Conservation (phyloP, 2,329 filamentous ascomycete species). For the Penicillium sp. region DNA sequence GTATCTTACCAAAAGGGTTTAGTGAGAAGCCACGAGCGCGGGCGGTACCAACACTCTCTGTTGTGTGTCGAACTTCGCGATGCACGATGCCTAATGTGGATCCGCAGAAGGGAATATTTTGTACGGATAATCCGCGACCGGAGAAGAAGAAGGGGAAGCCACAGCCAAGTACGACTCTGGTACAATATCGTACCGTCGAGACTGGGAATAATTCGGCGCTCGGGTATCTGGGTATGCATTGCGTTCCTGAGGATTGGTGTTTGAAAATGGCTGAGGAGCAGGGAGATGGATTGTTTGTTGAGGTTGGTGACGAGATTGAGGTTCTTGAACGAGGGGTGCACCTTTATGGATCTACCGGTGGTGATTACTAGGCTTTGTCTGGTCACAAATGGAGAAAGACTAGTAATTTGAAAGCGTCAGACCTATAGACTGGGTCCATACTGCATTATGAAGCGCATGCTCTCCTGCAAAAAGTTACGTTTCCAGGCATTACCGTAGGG, state of each 20-base stretch:
- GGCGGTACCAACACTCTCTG: conserved; percentile 18
- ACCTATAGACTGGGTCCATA: no score
- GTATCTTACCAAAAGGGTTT: conserved; percentile 12
- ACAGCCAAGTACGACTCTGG: conserved; percentile 26
- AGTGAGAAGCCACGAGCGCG: conserved; percentile 6
- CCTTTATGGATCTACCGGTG: conserved; percentile 25
- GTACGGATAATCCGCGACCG: conserved; percentile 19
- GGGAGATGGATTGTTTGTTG: conserved; percentile 16
- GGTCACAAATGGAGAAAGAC: background rate
- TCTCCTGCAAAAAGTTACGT: no score
- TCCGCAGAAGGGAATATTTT: conserved; percentile 20
- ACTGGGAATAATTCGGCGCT: conserved; percentile 22
- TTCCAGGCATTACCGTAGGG: no score
- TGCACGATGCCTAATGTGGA: conserved; percentile 30
- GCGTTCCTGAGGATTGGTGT: conserved; percentile 24
- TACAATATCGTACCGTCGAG: conserved; percentile 23
- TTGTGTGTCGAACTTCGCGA: conserved; percentile 28
- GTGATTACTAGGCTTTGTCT: conserved; percentile 19
- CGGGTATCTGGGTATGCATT: conserved; percentile 30
- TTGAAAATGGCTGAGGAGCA: conserved; percentile 18
- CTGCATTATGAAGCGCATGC: background rate
- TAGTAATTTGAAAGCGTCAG: no score
- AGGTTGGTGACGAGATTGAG: conserved; percentile 26
- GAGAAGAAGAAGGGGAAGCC: conserved; percentile 24
- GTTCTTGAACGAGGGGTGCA: conserved; percentile 25